Evolutionary conservation across 352 stramenopile species (phyloP).

Genomic region (Pythium phragmitis): DNA sequence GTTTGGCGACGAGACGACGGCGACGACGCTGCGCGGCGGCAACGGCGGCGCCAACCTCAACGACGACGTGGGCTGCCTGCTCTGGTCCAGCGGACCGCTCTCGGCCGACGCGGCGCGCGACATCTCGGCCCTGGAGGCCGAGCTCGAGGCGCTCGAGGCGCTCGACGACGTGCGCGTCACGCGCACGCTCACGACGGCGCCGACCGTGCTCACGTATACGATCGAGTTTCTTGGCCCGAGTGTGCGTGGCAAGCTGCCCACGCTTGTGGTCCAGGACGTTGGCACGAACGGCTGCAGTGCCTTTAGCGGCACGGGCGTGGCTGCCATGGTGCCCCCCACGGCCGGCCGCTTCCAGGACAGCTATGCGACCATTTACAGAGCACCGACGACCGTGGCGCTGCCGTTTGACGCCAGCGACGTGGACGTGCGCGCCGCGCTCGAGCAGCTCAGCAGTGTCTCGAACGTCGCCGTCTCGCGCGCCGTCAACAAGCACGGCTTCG

Average conservation of each 20-base stretch:
- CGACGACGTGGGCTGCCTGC: slow-evolving; percentile 70
- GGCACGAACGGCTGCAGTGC: slow-evolving; percentile 91
- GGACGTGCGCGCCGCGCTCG: slow-evolving; percentile 93
- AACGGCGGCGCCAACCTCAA: slow-evolving; percentile 69
- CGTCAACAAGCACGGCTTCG: slow-evolving; percentile 85
- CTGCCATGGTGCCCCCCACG: slow-evolving; percentile 1
- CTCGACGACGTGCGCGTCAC: slow-evolving; percentile 80
- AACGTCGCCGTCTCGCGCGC: slow-evolving; percentile 87
- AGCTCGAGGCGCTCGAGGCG: slow-evolving; percentile 57
- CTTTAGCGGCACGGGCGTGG: slow-evolving; percentile 36
- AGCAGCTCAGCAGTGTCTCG: slow-evolving; percentile 85
- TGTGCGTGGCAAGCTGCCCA: slow-evolving; percentile 89
- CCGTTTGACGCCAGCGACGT: slow-evolving; percentile 86
- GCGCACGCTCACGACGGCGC: slow-evolving; percentile 39
- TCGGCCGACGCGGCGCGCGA: slow-evolving; percentile 42
- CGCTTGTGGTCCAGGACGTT: slow-evolving; percentile 85
- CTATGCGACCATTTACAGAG: slow-evolving; percentile 87
- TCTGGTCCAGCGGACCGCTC: slow-evolving; percentile 66
- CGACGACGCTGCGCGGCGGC: slow-evolving; percentile 72
- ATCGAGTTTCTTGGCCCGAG: slow-evolving; percentile 91
- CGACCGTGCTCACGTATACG: slow-evolving; percentile 82
- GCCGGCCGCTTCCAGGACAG: slow-evolving; percentile 45
- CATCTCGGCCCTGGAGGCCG: slow-evolving; percentile 51
- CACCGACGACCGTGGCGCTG: slow-evolving; percentile 89
- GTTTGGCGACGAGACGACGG: slow-evolving; percentile 89